A percentile compares a stretch with the other conserved stretches of the same genome.
Conservation (phyloP, 2,329 filamentous ascomycete genomes). For the Fusarium torreyae region DNA sequence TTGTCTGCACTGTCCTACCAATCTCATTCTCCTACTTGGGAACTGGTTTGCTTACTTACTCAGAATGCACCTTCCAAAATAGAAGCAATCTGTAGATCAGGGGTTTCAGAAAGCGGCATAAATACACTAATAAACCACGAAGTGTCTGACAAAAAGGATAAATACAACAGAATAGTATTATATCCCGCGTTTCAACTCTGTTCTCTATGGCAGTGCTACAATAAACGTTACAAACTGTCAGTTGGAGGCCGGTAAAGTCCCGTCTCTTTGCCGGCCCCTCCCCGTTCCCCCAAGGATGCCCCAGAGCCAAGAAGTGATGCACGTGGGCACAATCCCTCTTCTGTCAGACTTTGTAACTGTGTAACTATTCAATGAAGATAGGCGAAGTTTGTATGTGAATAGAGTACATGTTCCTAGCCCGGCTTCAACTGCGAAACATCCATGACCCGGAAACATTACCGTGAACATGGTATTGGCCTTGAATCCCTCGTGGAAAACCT, state of each 20-base stretch:
- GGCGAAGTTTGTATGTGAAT: background rate
- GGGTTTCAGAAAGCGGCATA: constrained; percentile 1
- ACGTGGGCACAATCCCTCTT: constrained; percentile 45
- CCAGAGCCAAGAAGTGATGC: constrained; percentile 47
- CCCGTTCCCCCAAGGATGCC: constrained; percentile 12
- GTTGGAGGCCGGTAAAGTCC: background rate
- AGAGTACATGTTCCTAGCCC: background rate
- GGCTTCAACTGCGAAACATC: background rate
- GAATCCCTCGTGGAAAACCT: background rate
- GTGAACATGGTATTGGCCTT: constrained; percentile 9
- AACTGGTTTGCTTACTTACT: constrained; percentile 7
- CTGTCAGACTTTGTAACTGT: no score
- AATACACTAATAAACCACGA: background rate
- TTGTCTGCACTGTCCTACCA: constrained; percentile 7
- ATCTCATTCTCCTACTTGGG: background rate
- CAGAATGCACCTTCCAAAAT: constrained; percentile 22
- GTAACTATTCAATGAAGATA: constrained; percentile 2
- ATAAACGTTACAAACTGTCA: background rate
- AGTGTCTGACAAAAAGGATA: background rate
- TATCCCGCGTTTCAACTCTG: background rate
- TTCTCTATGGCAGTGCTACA: background rate
- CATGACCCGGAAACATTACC: constrained; percentile 9
- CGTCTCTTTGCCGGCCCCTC: constrained; percentile 6
- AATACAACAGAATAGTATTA: background rate
- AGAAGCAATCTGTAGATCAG: constrained; percentile 27